Base-by-base conservation (phyloP, 2,329 filamentous ascomycete genomes). In the Hypocreales sp. region DNA sequence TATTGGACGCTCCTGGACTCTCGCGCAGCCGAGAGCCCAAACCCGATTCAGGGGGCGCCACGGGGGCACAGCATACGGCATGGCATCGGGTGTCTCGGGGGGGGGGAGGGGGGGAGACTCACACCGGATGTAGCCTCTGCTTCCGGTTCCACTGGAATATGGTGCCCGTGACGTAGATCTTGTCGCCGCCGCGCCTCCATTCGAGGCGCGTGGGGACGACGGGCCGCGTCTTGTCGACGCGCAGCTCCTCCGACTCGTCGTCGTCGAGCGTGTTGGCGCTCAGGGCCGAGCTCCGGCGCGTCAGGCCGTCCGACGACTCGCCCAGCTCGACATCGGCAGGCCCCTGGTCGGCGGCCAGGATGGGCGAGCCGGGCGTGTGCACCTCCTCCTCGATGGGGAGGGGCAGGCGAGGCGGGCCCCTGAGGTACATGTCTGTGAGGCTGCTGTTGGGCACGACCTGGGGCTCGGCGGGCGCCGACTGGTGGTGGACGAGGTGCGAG, bases 91-190 rank as follows among this genome's bases (percentile, higher is more conserved):
- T 15, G 28, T 25, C 21, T 21, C 21, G n/a, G 19, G 17, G 5
- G 16, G 15, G 15, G 17, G 24, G 21, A 22, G 12, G n/a, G 11
- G n/a, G 15, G 20, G 12, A 8, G n/a, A 72, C 79, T 70, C 69
- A 92, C 84, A 82, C 77, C 51, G 70, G 75, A 52, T 84, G 73
- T 46, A 98, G 61, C 40, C 79, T 72, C 49, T 86, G 92, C 56
- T 95, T 95, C 50, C 79, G 78, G 55, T 92, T 84, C 90, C 90
- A 98, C 50, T 87, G 81, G 42, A 92, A 92, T 47, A 95, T 94
- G 13, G 90, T 95, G 38, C 87, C 87, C 1, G 90, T 98, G 24
- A 98, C 84, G 50, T 93, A 98, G 37, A 95, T 73, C 53, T 86
- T 92, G 31, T 92, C 80, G 32, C 81, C 86, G 28, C 73, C 72